phyloP scores from a whole-genome alignment of 202 grass and related monocot species.

The Digitaria exilis region DNA sequence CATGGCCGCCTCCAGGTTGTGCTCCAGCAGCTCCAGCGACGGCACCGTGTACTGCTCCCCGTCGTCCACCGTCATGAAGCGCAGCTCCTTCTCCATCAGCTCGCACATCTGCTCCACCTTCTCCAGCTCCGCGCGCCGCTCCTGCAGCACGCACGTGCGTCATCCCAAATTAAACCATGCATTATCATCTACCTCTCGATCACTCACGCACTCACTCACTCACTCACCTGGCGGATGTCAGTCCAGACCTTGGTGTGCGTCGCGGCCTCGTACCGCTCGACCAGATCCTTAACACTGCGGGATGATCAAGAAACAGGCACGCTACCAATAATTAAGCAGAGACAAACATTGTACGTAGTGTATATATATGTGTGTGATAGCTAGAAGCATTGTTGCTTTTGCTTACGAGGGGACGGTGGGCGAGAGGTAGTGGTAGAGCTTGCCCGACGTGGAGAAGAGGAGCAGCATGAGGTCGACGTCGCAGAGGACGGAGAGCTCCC shows the following conservation, averaged over 20 bases:
- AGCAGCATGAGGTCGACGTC: conserved; percentile 96
- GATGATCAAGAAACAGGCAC: background rate
- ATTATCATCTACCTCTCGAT: too few species aligned
- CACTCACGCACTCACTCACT: too few species aligned
- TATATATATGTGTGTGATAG: too few species aligned
- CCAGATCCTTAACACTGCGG: conserved; percentile 68
- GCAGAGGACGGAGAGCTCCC: conserved; percentile 93
- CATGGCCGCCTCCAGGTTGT: conserved; percentile 74
- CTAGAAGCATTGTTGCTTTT: too few species aligned
- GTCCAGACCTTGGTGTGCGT: conserved; percentile 82
- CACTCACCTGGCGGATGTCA: conserved; percentile 69
- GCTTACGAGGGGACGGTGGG: conserved; percentile 77
- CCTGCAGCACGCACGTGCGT: too few species aligned
- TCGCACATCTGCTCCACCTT: conserved; percentile 80
- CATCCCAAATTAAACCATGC: too few species aligned
- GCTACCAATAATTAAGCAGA: too few species aligned
- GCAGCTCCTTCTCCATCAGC: conserved; percentile 77
- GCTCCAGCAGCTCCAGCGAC: conserved; percentile 71
- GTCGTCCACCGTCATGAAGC: conserved; percentile 81
- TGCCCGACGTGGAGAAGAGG: conserved; percentile 97
- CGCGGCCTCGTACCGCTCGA: conserved; percentile 79
- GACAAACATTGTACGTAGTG: background rate
- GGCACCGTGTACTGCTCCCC: conserved; percentile 72
- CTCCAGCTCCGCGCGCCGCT: conserved; percentile 76
- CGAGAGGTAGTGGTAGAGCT: conserved; percentile 92